Conservation (phyloP, 2,329 filamentous ascomycete species). For the Akanthomyces lecanii region DNA sequence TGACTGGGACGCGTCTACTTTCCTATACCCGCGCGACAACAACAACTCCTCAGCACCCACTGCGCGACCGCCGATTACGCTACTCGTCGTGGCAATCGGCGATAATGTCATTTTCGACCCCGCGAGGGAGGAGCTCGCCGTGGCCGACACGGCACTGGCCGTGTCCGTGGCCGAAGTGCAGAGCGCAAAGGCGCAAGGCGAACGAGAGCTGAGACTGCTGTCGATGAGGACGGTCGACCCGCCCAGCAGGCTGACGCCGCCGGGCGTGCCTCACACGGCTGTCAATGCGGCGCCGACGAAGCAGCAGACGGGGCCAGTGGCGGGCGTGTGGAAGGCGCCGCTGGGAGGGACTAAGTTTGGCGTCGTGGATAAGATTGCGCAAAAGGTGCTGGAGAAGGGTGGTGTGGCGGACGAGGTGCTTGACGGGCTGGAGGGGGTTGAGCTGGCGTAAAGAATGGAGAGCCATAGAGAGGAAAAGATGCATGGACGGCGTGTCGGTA, state of each 20-base stretch:
- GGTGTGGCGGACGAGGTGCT: conserved; percentile 85
- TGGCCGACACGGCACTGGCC: conserved; percentile 84
- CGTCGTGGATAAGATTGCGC: conserved; percentile 69
- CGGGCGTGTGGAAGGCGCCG: conserved; percentile 82
- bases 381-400: conserved; percentile 68
- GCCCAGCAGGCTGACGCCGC: conserved; percentile 67
- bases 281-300: conserved; percentile 38
- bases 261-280: conserved; percentile 61
- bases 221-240: conserved; percentile 71
- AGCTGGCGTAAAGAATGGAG: conserved; percentile 48
- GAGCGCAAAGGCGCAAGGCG: conserved; percentile 29
- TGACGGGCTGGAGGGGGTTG: conserved; percentile 72
- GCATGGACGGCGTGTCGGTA: background rate
- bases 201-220: conserved; percentile 55
- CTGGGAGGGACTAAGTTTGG: conserved; percentile 75
- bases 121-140: conserved; percentile 82
- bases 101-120: conserved; percentile 94
- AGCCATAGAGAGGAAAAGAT: no score
- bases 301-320: conserved; percentile 46
- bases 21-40: conserved; percentile 62
- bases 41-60: conserved; percentile 21
- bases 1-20: conserved; percentile 83
- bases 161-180: conserved; percentile 64
- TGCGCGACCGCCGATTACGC: conserved; percentile 73
- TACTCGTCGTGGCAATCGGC: conserved; percentile 83